phyloP scores from a whole-genome alignment of 345 rosid species.

The Rhodamnia argentea region DNA sequence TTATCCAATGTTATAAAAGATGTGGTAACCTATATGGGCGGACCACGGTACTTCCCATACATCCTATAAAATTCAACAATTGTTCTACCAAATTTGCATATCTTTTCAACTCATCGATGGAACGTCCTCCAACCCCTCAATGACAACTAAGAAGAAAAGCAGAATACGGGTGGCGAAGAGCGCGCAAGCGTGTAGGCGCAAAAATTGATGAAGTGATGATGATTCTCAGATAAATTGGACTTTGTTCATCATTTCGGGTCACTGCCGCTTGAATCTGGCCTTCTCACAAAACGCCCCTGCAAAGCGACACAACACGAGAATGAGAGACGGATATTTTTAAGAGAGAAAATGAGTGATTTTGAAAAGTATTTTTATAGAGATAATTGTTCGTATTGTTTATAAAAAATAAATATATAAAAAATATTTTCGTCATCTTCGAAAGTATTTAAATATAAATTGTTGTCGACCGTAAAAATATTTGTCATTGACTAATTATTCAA shows the following conservation, averaged over 20 bases:
- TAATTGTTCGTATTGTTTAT: too few species aligned
- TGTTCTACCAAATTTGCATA: neutral
- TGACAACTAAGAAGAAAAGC: neutral
- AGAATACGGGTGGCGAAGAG: neutral
- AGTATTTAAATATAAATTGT: neutral
- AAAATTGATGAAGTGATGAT: neutral
- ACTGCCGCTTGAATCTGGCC: neutral
- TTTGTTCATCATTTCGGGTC: neutral
- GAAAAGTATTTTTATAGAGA: neutral
- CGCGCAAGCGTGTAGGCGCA: neutral
- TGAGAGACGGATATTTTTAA: neutral
- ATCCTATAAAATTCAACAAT: too few species aligned
- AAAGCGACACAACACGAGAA: neutral
- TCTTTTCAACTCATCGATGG: neutral
- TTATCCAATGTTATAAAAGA: too few species aligned
- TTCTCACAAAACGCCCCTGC: constrained; percentile 3
- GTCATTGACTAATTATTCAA: neutral
- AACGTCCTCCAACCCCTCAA: neutral
- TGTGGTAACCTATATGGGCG: too few species aligned
- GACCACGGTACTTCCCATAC: too few species aligned
- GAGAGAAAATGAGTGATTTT: neutral
- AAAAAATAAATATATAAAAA: neutral
- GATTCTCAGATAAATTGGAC: neutral
- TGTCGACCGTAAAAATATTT: neutral
- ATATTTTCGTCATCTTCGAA: neutral